Evolutionary conservation across 495 filamentous ascomycete species (phyloP).

Genomic region (Elasticomyces elasticus): DNA sequence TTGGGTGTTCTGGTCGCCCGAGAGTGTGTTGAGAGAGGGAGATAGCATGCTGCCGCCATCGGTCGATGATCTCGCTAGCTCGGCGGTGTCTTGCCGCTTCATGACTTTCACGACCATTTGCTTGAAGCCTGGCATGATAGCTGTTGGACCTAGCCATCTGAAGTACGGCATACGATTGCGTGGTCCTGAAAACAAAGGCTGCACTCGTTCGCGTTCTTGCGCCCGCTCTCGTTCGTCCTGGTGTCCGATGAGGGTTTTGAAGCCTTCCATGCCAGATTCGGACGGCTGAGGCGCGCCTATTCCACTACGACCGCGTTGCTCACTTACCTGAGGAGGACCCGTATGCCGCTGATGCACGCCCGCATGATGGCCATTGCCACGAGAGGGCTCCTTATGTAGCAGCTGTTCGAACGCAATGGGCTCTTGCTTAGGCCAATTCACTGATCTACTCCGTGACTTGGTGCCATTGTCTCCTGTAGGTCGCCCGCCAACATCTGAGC

Average conservation of each 20-base stretch:
- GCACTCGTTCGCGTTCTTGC: background rate
- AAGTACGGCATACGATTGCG: slow-evolving; percentile 75
- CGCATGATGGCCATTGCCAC: background rate
- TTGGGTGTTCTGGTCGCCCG: background rate
- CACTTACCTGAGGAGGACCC: too few species aligned
- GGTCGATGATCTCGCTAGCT: slow-evolving; percentile 34
- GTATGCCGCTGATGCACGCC: background rate
- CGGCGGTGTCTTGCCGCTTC: slow-evolving; percentile 36
- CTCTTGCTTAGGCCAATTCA: background rate
- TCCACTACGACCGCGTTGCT: too few species aligned
- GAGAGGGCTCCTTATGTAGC: background rate
- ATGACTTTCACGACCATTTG: slow-evolving; percentile 83
- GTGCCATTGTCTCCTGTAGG: background rate
- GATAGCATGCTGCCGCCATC: slow-evolving; percentile 9
- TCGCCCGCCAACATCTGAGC: background rate
- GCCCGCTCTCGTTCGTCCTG: background rate
- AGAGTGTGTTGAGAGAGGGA: background rate
- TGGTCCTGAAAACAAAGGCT: slow-evolving; percentile 23
- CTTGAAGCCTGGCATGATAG: slow-evolving; percentile 85
- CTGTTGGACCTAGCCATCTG: slow-evolving; percentile 77
- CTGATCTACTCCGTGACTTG: background rate
- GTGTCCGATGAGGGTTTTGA: background rate
- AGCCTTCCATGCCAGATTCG: background rate
- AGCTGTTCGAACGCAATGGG: background rate
- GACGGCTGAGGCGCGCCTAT: background rate